Evolutionary conservation across 176 grass and related monocot species (phyloP), one percentile per base, ranked within the genome.

Genomic region (Aegilops umbellulata): DNA sequence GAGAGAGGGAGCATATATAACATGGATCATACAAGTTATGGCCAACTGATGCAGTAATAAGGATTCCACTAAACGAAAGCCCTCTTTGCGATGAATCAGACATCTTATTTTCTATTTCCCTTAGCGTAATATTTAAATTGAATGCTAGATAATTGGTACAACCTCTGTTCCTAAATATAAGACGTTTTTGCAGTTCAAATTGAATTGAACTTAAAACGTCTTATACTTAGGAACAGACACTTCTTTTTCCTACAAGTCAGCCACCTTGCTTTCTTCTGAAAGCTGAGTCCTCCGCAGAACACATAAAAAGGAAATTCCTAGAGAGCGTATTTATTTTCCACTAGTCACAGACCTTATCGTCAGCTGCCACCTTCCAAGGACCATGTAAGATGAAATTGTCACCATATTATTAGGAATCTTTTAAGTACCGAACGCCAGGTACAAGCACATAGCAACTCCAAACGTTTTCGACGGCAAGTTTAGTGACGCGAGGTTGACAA

Each of bases 61-160:
- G 17, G 29, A 25, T 77, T 53, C 29, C 9, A 55, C 15, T 67
- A 74, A 82, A 42, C 13, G 34, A 35, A 22, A 24, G 3, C 41
- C 39, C 44, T 84, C 55, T 65, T 84, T 76, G 10, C 14, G 8
- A 35, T 19, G 25, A 30, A 74, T 26, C 24, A 78, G 10, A 82
- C 53, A 82, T n/a, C 51, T 71, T 86, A 36, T 38, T 82, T 25
- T 90, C 16, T 42, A 82, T 67, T 64, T 24, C 57, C 39, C 29
- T 6, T n/a, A 39, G 10, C 55, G 25, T 80, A 83, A 58, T 11
- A n/a, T 73, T 17, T 39, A 66, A 57, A 29, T 10, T 17, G 42
- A 65, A 4, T 73, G 65, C 41, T 20, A 72, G 39, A 78, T 14
- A 55, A 53, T 31, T 6, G 14, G 9, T 57, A 32, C 29, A 11